phyloP scores from a whole-genome alignment of 2,329 filamentous ascomycete species.

The Epichloe brachyelytri region DNA sequence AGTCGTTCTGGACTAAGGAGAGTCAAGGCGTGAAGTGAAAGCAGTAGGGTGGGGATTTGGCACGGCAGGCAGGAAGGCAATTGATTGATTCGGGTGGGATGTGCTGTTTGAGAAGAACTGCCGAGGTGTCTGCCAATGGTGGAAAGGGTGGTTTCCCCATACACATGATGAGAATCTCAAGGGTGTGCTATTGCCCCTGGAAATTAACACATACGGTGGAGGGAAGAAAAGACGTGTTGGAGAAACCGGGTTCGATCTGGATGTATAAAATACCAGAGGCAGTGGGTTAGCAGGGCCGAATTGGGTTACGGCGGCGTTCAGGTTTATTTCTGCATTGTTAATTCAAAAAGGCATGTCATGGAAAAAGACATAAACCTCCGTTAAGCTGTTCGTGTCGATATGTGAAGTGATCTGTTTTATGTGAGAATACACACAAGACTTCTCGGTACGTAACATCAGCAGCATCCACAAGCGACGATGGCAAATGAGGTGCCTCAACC shows the following conservation, averaged over 20 bases:
- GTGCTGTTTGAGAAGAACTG: background rate
- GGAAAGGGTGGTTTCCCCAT: background rate
- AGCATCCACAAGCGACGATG: too few relatives aligned
- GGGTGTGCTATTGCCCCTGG: too few relatives aligned
- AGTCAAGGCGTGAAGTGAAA: constrained; percentile 15
- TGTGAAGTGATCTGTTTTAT: too few relatives aligned
- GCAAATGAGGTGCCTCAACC: too few relatives aligned
- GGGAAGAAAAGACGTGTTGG: background rate
- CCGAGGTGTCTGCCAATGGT: background rate
- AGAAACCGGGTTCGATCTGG: constrained; percentile 16
- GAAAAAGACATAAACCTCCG: background rate
- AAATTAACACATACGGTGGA: background rate
- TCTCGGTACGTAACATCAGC: too few relatives aligned
- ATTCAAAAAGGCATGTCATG: constrained; percentile 4
- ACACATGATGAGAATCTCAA: background rate
- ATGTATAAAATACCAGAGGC: constrained; percentile 23
- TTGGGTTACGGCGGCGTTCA: constrained; percentile 26
- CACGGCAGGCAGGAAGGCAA: background rate
- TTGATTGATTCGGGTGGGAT: background rate
- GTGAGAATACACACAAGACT: too few relatives aligned
- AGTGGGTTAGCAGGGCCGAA: constrained; percentile 14
- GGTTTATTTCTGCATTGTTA: constrained; percentile 16
- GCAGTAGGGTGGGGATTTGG: too few relatives aligned
- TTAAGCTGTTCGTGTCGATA: background rate
- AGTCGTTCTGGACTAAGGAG: constrained; percentile 36